Conservation (phyloP, 306 rosid genomes). For the Biancaea sappan region DNA sequence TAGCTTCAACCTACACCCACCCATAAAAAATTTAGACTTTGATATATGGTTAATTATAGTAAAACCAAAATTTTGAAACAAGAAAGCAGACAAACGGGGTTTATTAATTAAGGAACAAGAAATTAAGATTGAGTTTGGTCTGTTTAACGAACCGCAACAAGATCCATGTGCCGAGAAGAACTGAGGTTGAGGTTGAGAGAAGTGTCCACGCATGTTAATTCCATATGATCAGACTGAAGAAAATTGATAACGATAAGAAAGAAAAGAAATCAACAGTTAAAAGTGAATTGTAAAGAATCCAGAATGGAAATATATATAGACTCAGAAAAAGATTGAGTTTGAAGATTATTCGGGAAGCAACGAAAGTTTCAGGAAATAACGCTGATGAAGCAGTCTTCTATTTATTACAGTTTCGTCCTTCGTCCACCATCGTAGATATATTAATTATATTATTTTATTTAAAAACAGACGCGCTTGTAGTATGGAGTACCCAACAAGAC, state of each 20-base stretch:
- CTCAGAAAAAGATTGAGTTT: neutral
- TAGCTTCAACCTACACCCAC: conserved; percentile 26
- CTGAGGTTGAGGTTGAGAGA: conserved; percentile 61
- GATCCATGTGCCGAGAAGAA: conserved; percentile 32
- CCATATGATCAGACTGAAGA: conserved; percentile 30
- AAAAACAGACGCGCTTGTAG: no score
- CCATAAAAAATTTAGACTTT: no score
- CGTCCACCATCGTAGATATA: no score
- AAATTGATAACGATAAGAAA: neutral
- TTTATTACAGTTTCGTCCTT: conserved; percentile 29
- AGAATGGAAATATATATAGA: conserved; percentile 20
- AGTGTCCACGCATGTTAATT: conserved; percentile 41
- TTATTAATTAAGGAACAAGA: neutral
- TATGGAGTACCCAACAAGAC: no score
- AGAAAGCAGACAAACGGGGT: no score
- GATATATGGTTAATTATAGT: no score
- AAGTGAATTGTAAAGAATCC: neutral
- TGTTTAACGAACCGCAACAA: conserved; percentile 35
- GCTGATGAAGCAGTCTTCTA: conserved; percentile 3
- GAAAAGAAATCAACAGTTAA: neutral
- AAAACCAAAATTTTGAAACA: no score
- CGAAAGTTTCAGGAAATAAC: conserved; percentile 55
- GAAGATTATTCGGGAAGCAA: neutral
- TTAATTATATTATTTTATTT: no score
- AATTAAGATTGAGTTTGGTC: neutral